Base-by-base conservation (phyloP, 148 eudicot species). In the Amaranthus cruentus region DNA sequence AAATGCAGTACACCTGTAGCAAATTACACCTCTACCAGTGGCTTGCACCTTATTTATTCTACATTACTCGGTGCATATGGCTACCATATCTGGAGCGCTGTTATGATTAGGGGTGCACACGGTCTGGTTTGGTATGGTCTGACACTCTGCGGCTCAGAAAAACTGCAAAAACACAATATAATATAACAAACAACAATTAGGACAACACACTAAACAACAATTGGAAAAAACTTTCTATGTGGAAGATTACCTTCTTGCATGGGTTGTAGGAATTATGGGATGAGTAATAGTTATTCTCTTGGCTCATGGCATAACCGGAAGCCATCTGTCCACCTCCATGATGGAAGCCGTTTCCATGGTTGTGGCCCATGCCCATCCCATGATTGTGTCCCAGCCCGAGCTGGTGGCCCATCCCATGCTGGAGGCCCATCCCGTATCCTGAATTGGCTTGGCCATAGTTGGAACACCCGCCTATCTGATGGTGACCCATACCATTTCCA, bases 401-500 rank as follows among this genome's bases (percentile, higher is more conserved):
- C n/a, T n/a, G n/a, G n/a, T n/a, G n/a, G n/a, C n/a, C n/a, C n/a
- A n/a, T n/a, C n/a, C n/a, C n/a, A n/a, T n/a, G n/a, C n/a, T n/a
- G n/a, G n/a, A n/a, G n/a, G n/a, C n/a, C n/a, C n/a, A n/a, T n/a
- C n/a, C n/a, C 78, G 6, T 49, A 54, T 51, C 82, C 75, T 3
- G 79, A 55, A 62, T n/a, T 46, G 72, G 62, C 63, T 8, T 59
- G 66, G 50, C 67, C 67, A 66, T 71, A 80, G 82, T 57, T 66
- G 18, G 82, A 80, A 76, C 75, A 75, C 8, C 49, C 79, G 7
- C 58, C 59, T 76, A 78, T 67, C 62, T 78, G 80, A 68, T 62
- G 53, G 58, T 62, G 13, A 3, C 56, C 49, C 3, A 11, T 57
- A 70, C 61, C 72, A 71, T 13, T 68, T 11, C 75, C 75, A 7